phyloP scores from a whole-genome alignment of 2,329 filamentous ascomycete species.

The Fusarium xyrophilum region DNA sequence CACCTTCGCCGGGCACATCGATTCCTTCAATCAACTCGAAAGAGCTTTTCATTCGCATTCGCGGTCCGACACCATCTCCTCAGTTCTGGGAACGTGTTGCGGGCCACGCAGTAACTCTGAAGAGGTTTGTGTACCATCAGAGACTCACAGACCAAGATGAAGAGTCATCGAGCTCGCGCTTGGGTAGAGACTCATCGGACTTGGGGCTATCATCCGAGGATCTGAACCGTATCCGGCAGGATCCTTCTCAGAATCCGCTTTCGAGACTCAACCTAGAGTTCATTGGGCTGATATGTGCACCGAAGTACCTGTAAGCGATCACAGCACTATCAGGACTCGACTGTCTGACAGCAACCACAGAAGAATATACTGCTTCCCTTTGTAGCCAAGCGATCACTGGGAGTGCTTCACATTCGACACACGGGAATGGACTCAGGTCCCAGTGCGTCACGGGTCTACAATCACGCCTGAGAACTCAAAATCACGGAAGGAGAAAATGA shows the following conservation, averaged over 20 bases:
- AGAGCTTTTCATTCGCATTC: not conserved
- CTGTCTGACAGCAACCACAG: not conserved
- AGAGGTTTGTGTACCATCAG: not conserved
- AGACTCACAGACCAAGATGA: not conserved
- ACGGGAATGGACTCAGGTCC: not conserved
- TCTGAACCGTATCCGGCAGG: rapidly evolving
- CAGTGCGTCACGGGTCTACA: not conserved
- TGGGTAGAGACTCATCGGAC: not conserved
- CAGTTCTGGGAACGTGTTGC: not conserved
- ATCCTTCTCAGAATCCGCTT: not conserved
- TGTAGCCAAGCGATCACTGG: rapidly evolving
- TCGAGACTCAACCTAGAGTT: not conserved
- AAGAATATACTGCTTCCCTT: not conserved
- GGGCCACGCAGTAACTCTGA: not conserved
- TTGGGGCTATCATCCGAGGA: not conserved
- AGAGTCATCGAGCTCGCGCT: not conserved
- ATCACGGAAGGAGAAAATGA: not conserved
- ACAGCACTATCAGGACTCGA: rapidly evolving
- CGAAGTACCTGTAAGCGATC: not conserved
- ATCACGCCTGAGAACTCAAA: not conserved
- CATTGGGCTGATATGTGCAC: not conserved
- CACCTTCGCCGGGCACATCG: rapidly evolving
- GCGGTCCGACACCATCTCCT: not conserved
- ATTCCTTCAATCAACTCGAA: not conserved
- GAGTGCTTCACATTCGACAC: not conserved